Percentiles rank a stretch among this genome's conserved stretches.
These are phyloP conservation scores for Conticribra guillardii DNA, from an alignment of 108 stramenopile genomes.

Conservation along the genomic window DNA sequence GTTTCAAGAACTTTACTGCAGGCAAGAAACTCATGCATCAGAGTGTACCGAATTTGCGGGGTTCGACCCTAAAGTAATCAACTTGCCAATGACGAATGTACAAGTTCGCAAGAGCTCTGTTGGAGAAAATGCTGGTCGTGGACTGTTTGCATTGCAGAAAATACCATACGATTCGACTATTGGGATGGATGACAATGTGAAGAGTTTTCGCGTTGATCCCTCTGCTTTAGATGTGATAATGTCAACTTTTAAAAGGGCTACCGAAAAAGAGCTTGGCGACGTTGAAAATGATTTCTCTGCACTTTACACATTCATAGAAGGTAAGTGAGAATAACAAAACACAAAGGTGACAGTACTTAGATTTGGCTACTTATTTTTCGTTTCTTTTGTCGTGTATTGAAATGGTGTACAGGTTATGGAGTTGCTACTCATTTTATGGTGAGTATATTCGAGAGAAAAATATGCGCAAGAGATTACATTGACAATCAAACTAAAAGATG, in stretches of 20 bases:
- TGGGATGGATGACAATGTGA: constrained; percentile 3
- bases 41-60: constrained; percentile 32
- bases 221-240: not conserved
- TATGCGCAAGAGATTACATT: no score
- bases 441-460: no score
- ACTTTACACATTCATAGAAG: no score
- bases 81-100: constrained; percentile 18
- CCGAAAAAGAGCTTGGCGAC: no score
- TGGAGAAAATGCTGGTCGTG: constrained; percentile 38
- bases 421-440: not conserved
- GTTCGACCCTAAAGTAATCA: not conserved
- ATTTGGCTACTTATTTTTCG: no score
- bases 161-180: constrained; percentile 18
- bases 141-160: constrained; percentile 28
- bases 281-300: no score
- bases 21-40: no score
- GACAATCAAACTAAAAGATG: no score
- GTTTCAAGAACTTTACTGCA: constrained; percentile 21
- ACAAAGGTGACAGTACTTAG: no score
- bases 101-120: constrained; percentile 27
- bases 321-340: no score
- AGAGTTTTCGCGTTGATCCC: constrained; percentile 17
- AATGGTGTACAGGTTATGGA: constrained; percentile 14
- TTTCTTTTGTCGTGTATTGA: no score
- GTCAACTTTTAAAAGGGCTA: no score